Evolutionary conservation across 805 yeast species (phyloP).

Genomic region (Ogataea angusta): DNA sequence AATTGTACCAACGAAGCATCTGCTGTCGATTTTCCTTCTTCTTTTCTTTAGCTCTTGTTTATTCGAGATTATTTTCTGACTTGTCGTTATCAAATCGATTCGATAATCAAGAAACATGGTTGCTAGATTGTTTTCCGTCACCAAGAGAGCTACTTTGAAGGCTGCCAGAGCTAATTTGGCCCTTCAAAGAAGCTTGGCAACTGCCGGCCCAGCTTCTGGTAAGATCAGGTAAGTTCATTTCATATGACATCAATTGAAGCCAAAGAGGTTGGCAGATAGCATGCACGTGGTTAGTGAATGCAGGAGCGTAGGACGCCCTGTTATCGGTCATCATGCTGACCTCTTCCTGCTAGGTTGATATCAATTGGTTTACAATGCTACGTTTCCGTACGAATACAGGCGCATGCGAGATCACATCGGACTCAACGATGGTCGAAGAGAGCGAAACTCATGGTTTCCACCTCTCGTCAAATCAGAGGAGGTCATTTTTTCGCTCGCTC

Average conservation of each 20-base stretch:
- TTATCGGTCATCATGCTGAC: not conserved
- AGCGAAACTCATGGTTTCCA: not conserved
- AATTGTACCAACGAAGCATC: slow-evolving; percentile 13
- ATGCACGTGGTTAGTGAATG: too few relatives aligned
- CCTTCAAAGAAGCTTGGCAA: slow-evolving; percentile 73
- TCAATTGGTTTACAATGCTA: slow-evolving; percentile 5
- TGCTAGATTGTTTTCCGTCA: slow-evolving; percentile 57
- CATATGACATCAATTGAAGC: slow-evolving; percentile 6
- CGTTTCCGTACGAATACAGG: not conserved
- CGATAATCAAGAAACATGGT: slow-evolving; percentile 30
- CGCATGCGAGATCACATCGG: not conserved
- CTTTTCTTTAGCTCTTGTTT: slow-evolving; percentile 16
- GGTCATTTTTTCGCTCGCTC: slow-evolving; percentile 17
- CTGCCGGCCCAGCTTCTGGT: slow-evolving; percentile 76
- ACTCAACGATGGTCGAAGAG: too few relatives aligned
- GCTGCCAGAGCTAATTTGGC: slow-evolving; percentile 82
- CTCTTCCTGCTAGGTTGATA: not conserved
- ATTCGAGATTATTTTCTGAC: slow-evolving; percentile 13
- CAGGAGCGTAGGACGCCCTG: not conserved
- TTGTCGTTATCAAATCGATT: slow-evolving; percentile 14
- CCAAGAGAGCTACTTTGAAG: slow-evolving; percentile 83
- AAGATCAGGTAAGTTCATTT: slow-evolving; percentile 72
- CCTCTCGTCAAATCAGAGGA: slow-evolving; percentile 21
- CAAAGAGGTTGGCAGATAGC: not conserved
- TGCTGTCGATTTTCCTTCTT: slow-evolving; percentile 19